phyloP scores from a whole-genome alignment of 805 yeast genomes.

The Candida awuae region DNA sequence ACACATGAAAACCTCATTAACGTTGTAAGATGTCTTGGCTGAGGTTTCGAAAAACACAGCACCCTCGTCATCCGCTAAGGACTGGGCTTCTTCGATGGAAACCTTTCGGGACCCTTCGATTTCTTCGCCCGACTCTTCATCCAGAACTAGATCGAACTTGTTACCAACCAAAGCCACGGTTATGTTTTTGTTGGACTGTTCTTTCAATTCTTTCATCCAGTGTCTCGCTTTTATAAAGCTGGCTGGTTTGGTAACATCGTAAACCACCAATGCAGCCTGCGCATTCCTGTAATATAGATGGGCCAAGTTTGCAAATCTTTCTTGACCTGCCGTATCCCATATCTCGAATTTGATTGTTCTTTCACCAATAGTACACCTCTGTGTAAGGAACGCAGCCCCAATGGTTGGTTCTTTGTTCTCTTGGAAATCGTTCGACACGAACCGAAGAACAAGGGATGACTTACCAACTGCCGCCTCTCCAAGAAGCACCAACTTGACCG shows the following conservation, averaged over 20 bases:
- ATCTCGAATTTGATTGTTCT: slow-evolving; percentile 86
- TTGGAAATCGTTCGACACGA: slow-evolving; percentile 91
- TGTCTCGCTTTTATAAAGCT: slow-evolving; percentile 94
- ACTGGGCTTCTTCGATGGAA: slow-evolving; percentile 76
- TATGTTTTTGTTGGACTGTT: slow-evolving; percentile 88
- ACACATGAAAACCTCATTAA: slow-evolving; percentile 83
- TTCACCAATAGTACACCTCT: slow-evolving; percentile 80
- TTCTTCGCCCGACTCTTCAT: slow-evolving; percentile 36
- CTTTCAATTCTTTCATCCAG: slow-evolving; percentile 95
- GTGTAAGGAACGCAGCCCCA: slow-evolving; percentile 96
- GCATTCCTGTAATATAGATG: slow-evolving; percentile 98
- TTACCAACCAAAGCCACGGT: slow-evolving; percentile 92
- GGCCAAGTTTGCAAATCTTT: slow-evolving; percentile 89
- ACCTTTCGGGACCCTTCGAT: slow-evolving; percentile 63
- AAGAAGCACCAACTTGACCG: slow-evolving; percentile 81
- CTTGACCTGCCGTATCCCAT: slow-evolving; percentile 99
- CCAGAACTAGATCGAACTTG: slow-evolving; percentile 71
- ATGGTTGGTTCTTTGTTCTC: slow-evolving; percentile 97
- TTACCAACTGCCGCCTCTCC: slow-evolving; percentile 99
- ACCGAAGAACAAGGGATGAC: slow-evolving; percentile 83
- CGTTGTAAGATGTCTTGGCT: slow-evolving; percentile 85
- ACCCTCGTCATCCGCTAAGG: slow-evolving; percentile 85
- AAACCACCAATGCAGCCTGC: slow-evolving; percentile 92
- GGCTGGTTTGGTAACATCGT: slow-evolving; percentile 91
- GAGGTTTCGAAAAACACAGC: slow-evolving; percentile 87